A percentile compares a stretch with the other conserved stretches of the same genome.
These are phyloP conservation scores for Sicyos baderoa DNA, from an alignment of 306 rosid genomes.

Conservation along the genomic window DNA sequence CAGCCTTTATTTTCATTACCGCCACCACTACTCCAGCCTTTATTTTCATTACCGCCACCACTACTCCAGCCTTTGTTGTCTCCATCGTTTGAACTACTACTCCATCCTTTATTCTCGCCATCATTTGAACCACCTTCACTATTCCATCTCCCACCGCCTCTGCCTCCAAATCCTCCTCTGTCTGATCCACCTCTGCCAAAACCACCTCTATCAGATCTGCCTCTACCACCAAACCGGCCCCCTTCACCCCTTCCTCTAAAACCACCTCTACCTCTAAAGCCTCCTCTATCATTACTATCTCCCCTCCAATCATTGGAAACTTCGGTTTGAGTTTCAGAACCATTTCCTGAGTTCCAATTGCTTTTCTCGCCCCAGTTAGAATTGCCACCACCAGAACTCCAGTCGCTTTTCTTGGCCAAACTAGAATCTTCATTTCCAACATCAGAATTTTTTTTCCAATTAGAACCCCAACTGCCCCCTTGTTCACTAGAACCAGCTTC, in stretches of 20 bases:
- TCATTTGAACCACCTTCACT: constrained; percentile 49
- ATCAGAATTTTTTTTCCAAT: constrained; percentile 20
- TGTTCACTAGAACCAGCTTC: constrained; percentile 18
- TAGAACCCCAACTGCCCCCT: constrained; percentile 20
- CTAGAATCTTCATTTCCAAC: constrained; percentile 23
- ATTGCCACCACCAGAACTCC: constrained; percentile 31
- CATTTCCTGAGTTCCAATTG: constrained; percentile 33
- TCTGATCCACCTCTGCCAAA: constrained; percentile 37
- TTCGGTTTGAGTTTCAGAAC: constrained; percentile 24
- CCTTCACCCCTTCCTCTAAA: constrained; percentile 41
- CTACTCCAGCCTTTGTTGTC: constrained; percentile 12
- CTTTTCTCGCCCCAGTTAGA: constrained; percentile 28
- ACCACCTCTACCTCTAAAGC: constrained; percentile 49
- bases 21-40: constrained; percentile 50
- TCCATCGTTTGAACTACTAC: constrained; percentile 10
- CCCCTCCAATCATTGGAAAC: constrained; percentile 22
- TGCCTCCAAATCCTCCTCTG: constrained; percentile 42
- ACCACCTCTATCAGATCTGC: constrained; percentile 57
- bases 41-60: constrained; percentile 27
- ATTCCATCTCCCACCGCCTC: constrained; percentile 68
- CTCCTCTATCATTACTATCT: constrained; percentile 45
- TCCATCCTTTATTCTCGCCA: constrained; percentile 34
- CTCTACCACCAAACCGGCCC: constrained; percentile 41
- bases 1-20: no score
- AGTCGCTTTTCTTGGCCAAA: constrained; percentile 38